These are phyloP conservation scores for Ophiostoma montium DNA, from an alignment of 2,329 filamentous ascomycete genomes.

Conservation along the genomic window DNA sequence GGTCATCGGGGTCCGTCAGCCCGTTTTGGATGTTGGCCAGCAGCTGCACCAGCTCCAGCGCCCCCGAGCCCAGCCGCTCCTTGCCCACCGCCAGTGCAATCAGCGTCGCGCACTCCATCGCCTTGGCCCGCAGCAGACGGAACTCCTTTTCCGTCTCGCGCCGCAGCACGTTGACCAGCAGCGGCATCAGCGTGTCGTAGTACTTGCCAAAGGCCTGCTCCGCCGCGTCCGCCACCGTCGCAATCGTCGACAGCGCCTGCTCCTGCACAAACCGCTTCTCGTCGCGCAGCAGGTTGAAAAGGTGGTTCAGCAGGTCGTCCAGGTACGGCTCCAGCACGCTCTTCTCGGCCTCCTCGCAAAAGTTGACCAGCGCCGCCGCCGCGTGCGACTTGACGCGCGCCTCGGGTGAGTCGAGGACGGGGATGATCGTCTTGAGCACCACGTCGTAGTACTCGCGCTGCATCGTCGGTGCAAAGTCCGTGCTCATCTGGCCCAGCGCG, in stretches of 20 bases:
- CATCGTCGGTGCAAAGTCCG: constrained; percentile 96
- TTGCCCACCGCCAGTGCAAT: constrained; percentile 93
- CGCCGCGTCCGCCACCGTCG: constrained; percentile 95
- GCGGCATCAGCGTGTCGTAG: constrained; percentile 90
- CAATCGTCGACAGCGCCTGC: constrained; percentile 93
- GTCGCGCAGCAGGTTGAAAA: constrained; percentile 79
- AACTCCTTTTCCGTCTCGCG: constrained; percentile 91
- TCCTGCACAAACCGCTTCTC: constrained; percentile 95
- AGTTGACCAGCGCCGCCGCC: constrained; percentile 95
- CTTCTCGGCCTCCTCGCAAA: constrained; percentile 96
- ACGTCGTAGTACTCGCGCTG: constrained; percentile 86
- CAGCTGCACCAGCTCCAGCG: constrained; percentile 73
- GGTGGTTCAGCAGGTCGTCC: constrained; percentile 68
- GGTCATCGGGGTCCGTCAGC: constrained; percentile 84
- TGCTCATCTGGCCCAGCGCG: constrained; percentile 98
- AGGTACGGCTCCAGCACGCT: constrained; percentile 83
- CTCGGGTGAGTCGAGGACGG: constrained; percentile 78
- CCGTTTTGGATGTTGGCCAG: constrained; percentile 74
- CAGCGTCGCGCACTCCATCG: constrained; percentile 96
- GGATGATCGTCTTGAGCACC: constrained; percentile 82
- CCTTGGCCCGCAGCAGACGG: constrained; percentile 81
- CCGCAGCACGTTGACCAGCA: constrained; percentile 77
- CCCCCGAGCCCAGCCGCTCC: constrained; percentile 78
- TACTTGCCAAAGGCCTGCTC: constrained; percentile 91
- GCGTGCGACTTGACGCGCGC: constrained; percentile 93